Percentiles rank a stretch among this genome's conserved stretches.
These are phyloP conservation scores for Dendrobium huoshanense DNA, from an alignment of 106 monocot species.

Conservation along the genomic window DNA sequence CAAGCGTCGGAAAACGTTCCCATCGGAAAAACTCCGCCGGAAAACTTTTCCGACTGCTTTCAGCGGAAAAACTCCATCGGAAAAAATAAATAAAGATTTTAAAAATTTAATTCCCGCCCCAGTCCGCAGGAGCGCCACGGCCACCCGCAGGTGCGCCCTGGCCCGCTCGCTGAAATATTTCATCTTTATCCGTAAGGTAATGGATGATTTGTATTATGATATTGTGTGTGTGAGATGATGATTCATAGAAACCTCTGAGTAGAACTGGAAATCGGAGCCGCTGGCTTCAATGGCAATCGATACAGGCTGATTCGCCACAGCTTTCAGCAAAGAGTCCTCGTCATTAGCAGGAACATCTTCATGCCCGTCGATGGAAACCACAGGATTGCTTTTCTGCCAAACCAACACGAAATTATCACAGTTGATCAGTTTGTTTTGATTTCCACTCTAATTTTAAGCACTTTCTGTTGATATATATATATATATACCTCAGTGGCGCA, in stretches of 20 bases:
- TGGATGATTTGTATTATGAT: neutral
- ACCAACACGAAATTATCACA: neutral
- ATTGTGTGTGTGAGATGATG: neutral
- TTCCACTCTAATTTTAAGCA: too few relatives aligned
- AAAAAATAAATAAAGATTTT: too few relatives aligned
- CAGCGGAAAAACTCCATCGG: too few relatives aligned
- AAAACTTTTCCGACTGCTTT: too few relatives aligned
- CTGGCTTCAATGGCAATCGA: slow-evolving; percentile 45
- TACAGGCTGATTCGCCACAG: slow-evolving; percentile 49
- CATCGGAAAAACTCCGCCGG: too few relatives aligned
- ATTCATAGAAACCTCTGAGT: slow-evolving; percentile 20
- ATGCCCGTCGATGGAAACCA: slow-evolving; percentile 35
- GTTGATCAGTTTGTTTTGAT: neutral
- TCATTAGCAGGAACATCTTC: slow-evolving; percentile 32
- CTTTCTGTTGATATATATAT: neutral
- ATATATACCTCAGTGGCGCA: slow-evolving; percentile 31
- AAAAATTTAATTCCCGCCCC: too few relatives aligned
- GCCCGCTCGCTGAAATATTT: too few relatives aligned
- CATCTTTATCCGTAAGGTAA: too few relatives aligned
- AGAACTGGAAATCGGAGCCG: slow-evolving; percentile 44
- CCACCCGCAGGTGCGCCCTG: too few relatives aligned
- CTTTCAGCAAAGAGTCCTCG: slow-evolving; percentile 36
- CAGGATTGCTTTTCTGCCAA: slow-evolving; percentile 13
- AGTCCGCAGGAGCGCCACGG: too few relatives aligned
- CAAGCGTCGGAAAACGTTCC: too few relatives aligned